Conservation (phyloP, 2,329 filamentous ascomycete genomes). For the Aspergillus calidoustus region DNA sequence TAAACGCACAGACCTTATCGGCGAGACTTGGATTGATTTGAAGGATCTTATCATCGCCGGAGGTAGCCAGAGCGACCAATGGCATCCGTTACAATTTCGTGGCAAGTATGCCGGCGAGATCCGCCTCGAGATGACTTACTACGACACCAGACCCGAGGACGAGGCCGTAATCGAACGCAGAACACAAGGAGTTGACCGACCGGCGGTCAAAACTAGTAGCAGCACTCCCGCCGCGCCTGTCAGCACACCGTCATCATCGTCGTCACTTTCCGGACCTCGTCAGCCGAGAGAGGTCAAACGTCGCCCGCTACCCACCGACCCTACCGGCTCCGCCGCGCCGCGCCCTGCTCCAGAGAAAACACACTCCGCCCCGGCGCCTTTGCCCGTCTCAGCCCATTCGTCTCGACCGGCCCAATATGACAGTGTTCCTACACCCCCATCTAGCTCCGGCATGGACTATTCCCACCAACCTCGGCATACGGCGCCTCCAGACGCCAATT, state of each 20-base stretch:
- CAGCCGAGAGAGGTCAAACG: constrained; percentile 73
- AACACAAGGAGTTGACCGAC: constrained; percentile 47
- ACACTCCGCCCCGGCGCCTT: constrained; percentile 36
- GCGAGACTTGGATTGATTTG: constrained; percentile 88
- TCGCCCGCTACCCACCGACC: constrained; percentile 80
- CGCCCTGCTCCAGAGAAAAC: constrained; percentile 49
- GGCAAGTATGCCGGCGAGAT: constrained; percentile 97
- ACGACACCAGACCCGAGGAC: constrained; percentile 86
- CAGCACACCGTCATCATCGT: constrained; percentile 23
- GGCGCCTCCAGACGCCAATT: constrained; percentile 52
- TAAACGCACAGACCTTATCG: constrained; percentile 95
- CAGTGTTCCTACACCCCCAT: constrained; percentile 37
- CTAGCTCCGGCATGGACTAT: constrained; percentile 67
- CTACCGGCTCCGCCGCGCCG: constrained; percentile 57
- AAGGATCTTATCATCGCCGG: constrained; percentile 79
- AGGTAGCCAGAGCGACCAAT: constrained; percentile 91
- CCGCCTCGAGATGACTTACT: constrained; percentile 93
- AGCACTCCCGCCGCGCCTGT: constrained; percentile 15
- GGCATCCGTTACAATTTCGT: constrained; percentile 85
- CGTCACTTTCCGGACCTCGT: constrained; percentile 50
- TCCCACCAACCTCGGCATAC: constrained; percentile 78
- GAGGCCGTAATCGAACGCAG: constrained; percentile 64
- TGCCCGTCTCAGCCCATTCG: constrained; percentile 35
- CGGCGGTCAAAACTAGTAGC: constrained; percentile 35
- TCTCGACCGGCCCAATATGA: constrained; percentile 35